Conservation (phyloP, 768 basidiomycete species). For the Lactarius trivialis region DNA sequence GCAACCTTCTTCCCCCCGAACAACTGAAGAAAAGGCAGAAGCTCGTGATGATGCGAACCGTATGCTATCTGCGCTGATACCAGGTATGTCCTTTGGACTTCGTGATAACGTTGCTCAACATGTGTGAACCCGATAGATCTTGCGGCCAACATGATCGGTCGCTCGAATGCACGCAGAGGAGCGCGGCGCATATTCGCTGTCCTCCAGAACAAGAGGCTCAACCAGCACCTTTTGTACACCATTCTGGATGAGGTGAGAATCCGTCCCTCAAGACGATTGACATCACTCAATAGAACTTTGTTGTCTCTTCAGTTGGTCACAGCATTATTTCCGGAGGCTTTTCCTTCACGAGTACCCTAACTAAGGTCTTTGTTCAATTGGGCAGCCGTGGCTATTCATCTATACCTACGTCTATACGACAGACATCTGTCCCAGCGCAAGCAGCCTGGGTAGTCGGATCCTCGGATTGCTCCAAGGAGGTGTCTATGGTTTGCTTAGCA, state of each 20-base stretch:
- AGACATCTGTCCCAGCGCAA: background rate
- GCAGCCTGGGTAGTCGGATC: background rate
- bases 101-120: background rate
- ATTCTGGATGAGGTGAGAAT: conserved; percentile 78
- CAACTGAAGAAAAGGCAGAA: conserved; percentile 68
- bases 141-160: conserved; percentile 97
- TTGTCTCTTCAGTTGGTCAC: conserved; percentile 42
- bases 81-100: conserved; percentile 46
- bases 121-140: conserved; percentile 49
- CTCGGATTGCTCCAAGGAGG: background rate
- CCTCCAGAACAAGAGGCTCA: conserved; percentile 88
- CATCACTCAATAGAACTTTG: background rate
- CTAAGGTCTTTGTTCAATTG: background rate
- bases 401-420: background rate
- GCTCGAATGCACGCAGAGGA: conserved; percentile 88
- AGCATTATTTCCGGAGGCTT: conserved; percentile 53
- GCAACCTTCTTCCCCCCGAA: conserved; percentile 54
- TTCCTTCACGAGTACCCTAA: background rate
- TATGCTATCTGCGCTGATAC: conserved; percentile 85
- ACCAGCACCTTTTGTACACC: conserved; percentile 86
- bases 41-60: conserved; percentile 85
- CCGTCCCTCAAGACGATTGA: background rate
- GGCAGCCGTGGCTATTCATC: conserved; percentile 1
- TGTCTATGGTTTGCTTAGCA: conserved; percentile 26
- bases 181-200: conserved; percentile 91